Evolutionary conservation across 179 eudicot species (phyloP).

Genomic region (Spergularia azorica): DNA sequence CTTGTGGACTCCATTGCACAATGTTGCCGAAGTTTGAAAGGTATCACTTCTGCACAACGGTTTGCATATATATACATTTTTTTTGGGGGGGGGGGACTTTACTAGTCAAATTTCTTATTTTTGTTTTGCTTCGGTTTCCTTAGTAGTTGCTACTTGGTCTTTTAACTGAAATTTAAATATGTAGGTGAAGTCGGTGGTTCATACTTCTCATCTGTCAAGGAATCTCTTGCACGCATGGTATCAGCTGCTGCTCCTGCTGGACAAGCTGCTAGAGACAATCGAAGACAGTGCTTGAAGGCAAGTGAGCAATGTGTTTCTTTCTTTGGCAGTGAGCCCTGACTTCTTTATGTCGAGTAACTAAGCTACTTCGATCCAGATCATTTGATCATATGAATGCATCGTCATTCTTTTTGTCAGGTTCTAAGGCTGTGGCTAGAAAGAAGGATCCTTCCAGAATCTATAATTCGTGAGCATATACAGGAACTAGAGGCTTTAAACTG

Average conservation of each 20-base stretch:
- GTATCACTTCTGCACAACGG: slow-evolving; percentile 33
- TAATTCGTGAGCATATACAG: slow-evolving; percentile 74
- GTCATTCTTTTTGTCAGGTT: slow-evolving; percentile 47
- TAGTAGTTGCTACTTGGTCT: not conserved
- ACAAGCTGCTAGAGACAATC: slow-evolving; percentile 81
- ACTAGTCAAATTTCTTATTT: not conserved
- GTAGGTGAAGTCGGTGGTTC: slow-evolving; percentile 68
- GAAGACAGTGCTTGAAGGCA: slow-evolving; percentile 92
- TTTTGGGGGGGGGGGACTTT: not conserved
- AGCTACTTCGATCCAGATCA: not conserved
- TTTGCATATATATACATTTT: not conserved
- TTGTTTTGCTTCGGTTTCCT: not conserved
- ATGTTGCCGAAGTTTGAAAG: slow-evolving; percentile 71
- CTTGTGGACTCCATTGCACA: slow-evolving; percentile 95
- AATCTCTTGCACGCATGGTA: slow-evolving; percentile 68
- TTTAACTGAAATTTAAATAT: slow-evolving; percentile 9
- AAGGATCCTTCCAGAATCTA: slow-evolving; percentile 74
- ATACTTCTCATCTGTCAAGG: slow-evolving; percentile 76
- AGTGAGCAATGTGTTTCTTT: slow-evolving; percentile 23
- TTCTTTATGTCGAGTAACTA: slow-evolving; percentile 10
- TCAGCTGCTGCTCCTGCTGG: slow-evolving; percentile 98
- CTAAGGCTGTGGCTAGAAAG: slow-evolving; percentile 91
- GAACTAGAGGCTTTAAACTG: slow-evolving; percentile 73
- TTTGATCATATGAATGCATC: not conserved
- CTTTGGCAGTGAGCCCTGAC: not conserved